These are phyloP conservation scores for Acanthamoeba castellanii DNA, from an alignment of 208 protist genomes.

Conservation along the genomic window DNA sequence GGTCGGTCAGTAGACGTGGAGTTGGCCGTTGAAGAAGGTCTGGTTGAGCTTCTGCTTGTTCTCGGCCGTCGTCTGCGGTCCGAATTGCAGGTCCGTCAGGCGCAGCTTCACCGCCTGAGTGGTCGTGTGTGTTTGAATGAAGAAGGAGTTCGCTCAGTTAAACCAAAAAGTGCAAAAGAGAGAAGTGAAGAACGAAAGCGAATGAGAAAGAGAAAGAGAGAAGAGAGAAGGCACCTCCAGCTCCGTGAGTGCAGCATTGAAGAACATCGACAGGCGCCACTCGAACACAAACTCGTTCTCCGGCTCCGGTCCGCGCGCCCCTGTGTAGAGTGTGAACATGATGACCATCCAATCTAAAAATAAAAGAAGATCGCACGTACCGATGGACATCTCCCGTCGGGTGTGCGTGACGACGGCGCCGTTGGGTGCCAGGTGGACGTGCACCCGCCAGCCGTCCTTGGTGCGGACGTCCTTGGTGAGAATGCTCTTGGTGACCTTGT, in stretches of 20 bases:
- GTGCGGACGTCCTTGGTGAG: constrained; percentile 69
- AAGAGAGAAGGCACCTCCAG: constrained; percentile 1
- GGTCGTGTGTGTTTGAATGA: background rate
- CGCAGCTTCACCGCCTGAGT: constrained; percentile 48
- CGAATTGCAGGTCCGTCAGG: constrained; percentile 43
- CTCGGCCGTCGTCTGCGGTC: background rate
- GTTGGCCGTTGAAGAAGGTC: constrained; percentile 60
- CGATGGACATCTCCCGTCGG: constrained; percentile 55
- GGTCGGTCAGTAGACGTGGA: constrained; percentile 28
- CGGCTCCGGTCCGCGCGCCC: constrained; percentile 19
- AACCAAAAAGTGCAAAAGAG: background rate
- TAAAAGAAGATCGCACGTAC: background rate
- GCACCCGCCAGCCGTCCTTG: constrained; percentile 68
- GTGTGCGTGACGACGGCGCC: constrained; percentile 54
- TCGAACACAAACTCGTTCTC: constrained; percentile 68
- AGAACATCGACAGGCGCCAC: constrained; percentile 45
- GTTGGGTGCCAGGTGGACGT: constrained; percentile 55
- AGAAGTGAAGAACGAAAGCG: background rate
- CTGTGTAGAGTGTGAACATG: background rate
- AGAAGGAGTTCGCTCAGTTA: too few species aligned
- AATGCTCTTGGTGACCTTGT: constrained; percentile 51
- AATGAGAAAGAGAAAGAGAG: background rate
- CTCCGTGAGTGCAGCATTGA: constrained; percentile 30
- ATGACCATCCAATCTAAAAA: background rate
- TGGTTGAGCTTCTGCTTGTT: constrained; percentile 61